A percentile compares a stretch with the other conserved stretches of the same genome.
phyloP scores from a whole-genome alignment of 1,139 yeast genomes.

The Candida tetrigidarum region DNA sequence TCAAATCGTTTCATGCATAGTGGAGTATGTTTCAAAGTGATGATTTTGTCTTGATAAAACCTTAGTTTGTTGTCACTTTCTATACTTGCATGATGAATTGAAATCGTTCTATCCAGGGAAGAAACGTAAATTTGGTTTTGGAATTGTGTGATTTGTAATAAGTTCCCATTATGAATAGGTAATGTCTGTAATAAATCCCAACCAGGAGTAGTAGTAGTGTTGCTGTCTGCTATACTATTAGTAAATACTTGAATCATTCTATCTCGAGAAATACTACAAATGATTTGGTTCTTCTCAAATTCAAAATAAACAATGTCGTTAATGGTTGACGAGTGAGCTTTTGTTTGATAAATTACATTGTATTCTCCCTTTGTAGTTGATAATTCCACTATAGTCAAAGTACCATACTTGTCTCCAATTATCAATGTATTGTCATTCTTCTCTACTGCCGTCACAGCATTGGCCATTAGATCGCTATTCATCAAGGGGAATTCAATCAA shows the following conservation, averaged over 20 bases:
- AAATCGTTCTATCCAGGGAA: constrained; percentile 62
- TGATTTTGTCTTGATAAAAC: constrained; percentile 44
- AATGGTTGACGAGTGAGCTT: constrained; percentile 55
- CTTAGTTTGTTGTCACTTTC: constrained; percentile 14
- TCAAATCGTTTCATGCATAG: constrained; percentile 32
- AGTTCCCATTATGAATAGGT: constrained; percentile 59
- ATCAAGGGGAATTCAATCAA: constrained; percentile 26
- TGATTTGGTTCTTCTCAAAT: constrained; percentile 25
- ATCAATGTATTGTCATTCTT: constrained; percentile 26
- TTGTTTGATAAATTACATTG: constrained; percentile 23
- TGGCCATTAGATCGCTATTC: constrained; percentile 29
- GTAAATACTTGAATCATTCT: constrained; percentile 61
- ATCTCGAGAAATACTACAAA: constrained; percentile 59
- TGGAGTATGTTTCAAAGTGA: constrained; percentile 57
- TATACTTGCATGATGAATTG: constrained; percentile 47
- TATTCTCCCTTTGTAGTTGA: constrained; percentile 14
- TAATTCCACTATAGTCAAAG: constrained; percentile 28
- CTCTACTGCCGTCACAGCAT: constrained; percentile 33
- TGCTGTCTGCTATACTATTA: constrained; percentile 17
- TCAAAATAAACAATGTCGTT: constrained; percentile 45
- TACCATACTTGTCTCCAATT: constrained; percentile 55
- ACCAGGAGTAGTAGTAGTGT: too few species aligned
- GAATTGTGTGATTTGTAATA: constrained; percentile 38
- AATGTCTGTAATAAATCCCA: constrained; percentile 64
- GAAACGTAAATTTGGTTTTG: constrained; percentile 49